Base-by-base conservation (phyloP, 768 basidiomycete species). In the Termitomyces sp. region DNA sequence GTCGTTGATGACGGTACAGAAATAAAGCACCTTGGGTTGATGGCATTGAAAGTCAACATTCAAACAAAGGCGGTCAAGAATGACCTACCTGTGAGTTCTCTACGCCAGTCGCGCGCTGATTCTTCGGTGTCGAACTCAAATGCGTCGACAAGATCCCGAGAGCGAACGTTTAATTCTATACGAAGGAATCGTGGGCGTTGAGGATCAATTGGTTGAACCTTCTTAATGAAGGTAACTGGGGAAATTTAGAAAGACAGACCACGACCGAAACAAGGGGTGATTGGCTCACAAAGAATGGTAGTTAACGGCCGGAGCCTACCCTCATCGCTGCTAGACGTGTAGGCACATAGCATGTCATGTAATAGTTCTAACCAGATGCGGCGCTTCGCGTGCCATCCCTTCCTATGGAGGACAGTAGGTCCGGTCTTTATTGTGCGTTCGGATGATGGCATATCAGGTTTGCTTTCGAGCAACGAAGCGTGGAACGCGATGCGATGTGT, bases 401-500 rank as follows among this genome's bases (percentile, higher is more conserved):
- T 75, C 12, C 78, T 72, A 60, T 80, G 81, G 33, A 84, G 70
- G 1, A 79, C 73, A 4, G 80, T 83, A 2, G 84, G 71, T 1
- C 86, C 87, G 15, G 80, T 65, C 66, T 80, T 83, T 50, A 88
- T 71, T 18, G 82, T 61, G 42, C 78, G 72, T 22, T 74, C 70
- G 7, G 69, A 60, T 13, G 68, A 64, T 8, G 64, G 59, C 39
- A 74, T 60, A 48, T 71, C 77, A 6, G 78, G 74, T n/a, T 71
- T 68, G 28, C 77, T 75, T 0, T 83, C 76, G 16, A 85, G 78
- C 20, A 90, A 69, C 11, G 85, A 80, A 2, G 88, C 88, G 65
- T 89, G 87, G 69, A 90, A 90, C 0, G 84, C 74, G 20, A 89
- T 63, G 4, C 88, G 80, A 70, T 88, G 86, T 0, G 84, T 86